Conservation (phyloP, 1,139 yeast genomes). For the Kodamaea ohmeri region DNA sequence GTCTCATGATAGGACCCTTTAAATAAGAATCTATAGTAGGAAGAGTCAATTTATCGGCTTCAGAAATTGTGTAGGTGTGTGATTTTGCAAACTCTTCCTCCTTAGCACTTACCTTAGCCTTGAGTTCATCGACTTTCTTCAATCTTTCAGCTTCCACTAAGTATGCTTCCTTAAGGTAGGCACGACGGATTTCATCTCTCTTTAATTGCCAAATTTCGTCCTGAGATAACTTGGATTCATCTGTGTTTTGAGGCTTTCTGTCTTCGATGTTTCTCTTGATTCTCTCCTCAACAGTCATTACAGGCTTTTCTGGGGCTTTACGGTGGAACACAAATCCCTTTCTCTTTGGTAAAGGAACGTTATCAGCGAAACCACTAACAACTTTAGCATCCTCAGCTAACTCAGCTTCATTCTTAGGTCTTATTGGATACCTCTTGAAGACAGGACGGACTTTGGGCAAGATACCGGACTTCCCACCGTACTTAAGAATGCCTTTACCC, state of each 20-base stretch:
- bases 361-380: constrained; percentile 71
- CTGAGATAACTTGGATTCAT: constrained; percentile 35
- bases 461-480: constrained; percentile 76
- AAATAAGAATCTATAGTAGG: constrained; percentile 76
- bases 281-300: constrained; percentile 56
- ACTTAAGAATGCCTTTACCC: constrained; percentile 53
- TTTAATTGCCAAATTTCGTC: constrained; percentile 54
- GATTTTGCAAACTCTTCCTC: constrained; percentile 25
- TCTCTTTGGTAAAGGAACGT: constrained; percentile 68
- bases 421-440: constrained; percentile 58
- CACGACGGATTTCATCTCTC: constrained; percentile 69
- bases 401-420: constrained; percentile 44
- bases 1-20: constrained; percentile 67
- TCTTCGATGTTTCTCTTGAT: constrained; percentile 53
- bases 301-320: constrained; percentile 48
- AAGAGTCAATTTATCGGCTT: constrained; percentile 61
- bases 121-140: constrained; percentile 29
- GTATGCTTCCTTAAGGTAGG: constrained; percentile 67
- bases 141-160: constrained; percentile 45
- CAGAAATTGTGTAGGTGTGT: constrained; percentile 24
- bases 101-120: constrained; percentile 24
- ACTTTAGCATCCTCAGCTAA: constrained; percentile 41
- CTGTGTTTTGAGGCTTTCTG: constrained; percentile 34
- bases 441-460: constrained; percentile 76
- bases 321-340: constrained; percentile 42